These are phyloP conservation scores for Myriangium duriaei DNA, from an alignment of 2,329 filamentous ascomycete species.

Conservation along the genomic window DNA sequence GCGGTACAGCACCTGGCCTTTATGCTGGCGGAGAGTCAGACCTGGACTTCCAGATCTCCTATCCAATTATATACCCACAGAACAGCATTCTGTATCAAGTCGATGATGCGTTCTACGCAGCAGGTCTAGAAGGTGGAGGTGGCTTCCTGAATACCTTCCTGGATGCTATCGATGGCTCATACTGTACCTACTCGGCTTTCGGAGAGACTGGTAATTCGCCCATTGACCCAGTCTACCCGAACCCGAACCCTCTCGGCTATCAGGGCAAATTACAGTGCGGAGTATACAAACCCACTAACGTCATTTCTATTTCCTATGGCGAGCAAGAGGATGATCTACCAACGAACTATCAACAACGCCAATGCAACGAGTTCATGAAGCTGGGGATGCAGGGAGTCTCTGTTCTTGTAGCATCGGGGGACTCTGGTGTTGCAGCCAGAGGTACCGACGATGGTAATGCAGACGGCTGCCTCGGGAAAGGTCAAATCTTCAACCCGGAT, in stretches of 20 bases:
- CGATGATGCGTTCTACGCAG: slow-evolving; percentile 25
- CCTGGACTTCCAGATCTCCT: slow-evolving; percentile 38
- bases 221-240: slow-evolving; percentile 38
- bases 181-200: slow-evolving; percentile 36
- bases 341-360: slow-evolving; percentile 42
- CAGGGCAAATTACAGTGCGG: slow-evolving; percentile 34
- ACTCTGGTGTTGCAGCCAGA: slow-evolving; percentile 44
- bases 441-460: slow-evolving; percentile 21
- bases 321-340: slow-evolving; percentile 52
- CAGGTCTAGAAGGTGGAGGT: slow-evolving; percentile 27
- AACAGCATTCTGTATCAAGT: slow-evolving; percentile 36
- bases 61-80: slow-evolving; percentile 41
- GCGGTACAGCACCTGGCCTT: slow-evolving; percentile 16
- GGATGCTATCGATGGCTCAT: slow-evolving; percentile 41
- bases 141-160: slow-evolving; percentile 35
- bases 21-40: slow-evolving; percentile 29
- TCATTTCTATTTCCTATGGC: slow-evolving; percentile 51
- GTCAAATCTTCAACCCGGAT: slow-evolving; percentile 12
- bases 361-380: slow-evolving; percentile 51
- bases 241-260: slow-evolving; percentile 37
- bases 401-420: slow-evolving; percentile 49
- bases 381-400: slow-evolving; percentile 51
- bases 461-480: slow-evolving; percentile 9
- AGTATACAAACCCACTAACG: slow-evolving; percentile 37
- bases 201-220: slow-evolving; percentile 37